phyloP scores from a whole-genome alignment of 1,284 basidiomycete species.

The Sanguinoderma infundibulare region DNA sequence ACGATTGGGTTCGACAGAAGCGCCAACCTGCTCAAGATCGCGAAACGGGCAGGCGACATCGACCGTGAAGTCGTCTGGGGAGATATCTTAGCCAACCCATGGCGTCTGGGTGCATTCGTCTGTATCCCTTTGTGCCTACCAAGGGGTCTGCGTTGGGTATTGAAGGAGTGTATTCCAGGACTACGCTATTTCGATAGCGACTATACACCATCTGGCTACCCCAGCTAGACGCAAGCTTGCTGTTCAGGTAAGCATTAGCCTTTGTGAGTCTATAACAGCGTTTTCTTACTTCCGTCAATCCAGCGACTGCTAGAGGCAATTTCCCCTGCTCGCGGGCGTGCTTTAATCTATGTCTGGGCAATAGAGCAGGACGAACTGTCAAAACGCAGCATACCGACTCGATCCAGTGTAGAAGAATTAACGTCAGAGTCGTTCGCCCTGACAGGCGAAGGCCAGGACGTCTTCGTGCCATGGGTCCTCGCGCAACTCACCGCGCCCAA shows the following conservation, averaged over 20 bases:
- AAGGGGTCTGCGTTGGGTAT: neutral
- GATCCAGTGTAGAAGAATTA: neutral
- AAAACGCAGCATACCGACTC: slow-evolving; percentile 64
- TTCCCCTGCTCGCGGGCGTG: slow-evolving; percentile 68
- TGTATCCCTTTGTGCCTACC: slow-evolving; percentile 37
- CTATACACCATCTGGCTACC: slow-evolving; percentile 92
- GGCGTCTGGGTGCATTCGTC: slow-evolving; percentile 81
- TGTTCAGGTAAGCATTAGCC: slow-evolving; percentile 58
- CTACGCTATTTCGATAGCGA: slow-evolving; percentile 94
- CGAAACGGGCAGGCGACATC: slow-evolving; percentile 57
- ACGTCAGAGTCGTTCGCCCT: neutral
- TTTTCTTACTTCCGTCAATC: neutral
- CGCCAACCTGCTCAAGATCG: slow-evolving; percentile 77
- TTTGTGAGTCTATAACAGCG: neutral
- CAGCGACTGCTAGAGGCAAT: slow-evolving; percentile 73
- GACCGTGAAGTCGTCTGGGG: slow-evolving; percentile 78
- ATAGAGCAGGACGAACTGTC: slow-evolving; percentile 89
- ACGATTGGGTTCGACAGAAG: slow-evolving; percentile 88
- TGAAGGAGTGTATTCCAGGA: slow-evolving; percentile 56
- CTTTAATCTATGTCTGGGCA: slow-evolving; percentile 99
- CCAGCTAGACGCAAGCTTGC: slow-evolving; percentile 71
- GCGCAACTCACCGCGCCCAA: slow-evolving; percentile 31
- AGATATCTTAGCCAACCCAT: slow-evolving; percentile 71
- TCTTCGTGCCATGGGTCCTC: slow-evolving; percentile 77
- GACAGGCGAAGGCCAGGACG: slow-evolving; percentile 51